Evolutionary conservation across 768 basidiomycete genomes (phyloP), one percentile per base, ranked within the genome.

Genomic region (Mycena crocata): DNA sequence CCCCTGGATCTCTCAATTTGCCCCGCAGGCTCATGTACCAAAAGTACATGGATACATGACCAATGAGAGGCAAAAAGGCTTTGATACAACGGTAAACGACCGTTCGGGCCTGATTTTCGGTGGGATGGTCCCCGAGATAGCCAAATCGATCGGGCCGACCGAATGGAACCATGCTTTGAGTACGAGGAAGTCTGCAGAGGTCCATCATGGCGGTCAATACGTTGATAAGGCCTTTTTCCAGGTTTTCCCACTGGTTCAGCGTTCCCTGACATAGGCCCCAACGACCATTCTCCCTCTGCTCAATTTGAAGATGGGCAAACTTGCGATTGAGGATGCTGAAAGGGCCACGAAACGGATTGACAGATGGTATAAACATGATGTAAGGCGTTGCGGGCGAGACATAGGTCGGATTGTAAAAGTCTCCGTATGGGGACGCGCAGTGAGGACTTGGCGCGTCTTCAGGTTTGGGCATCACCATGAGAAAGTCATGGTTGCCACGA

Each of bases 31-130:
- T 2, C 44, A 57, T 46, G 31, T 34, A 57, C 57, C 42, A 46
- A 19, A 57, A 57, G 10, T 15, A 24, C 44, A 57, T 32, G 7
- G 44, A 19, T 1, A 57, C 7, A 5, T 44, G 10, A 12, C 44
- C 57, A 6, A 57, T 46, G 14, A 57, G 57, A 15, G 57, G 44
- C 34, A 57, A 26, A n/a, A 57, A 57, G 26, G 26, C 54, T 5
- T 42, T 4, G 26, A 39, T 39, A 26, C 37, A 28, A 14, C 54
- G 54, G 23, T 15, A 37, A 6, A 19, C 15, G 21, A 56, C 39
- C 7, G 54, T 42, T 23, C 39, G 54, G 15, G 54, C 54, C n/a
- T 37, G 37, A 8, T 56, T 56, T n/a, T 56, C 54, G 30, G 54
- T 56, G 7, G 23, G 37, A 14, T 56, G 42, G 54, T 14, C 12